A percentile compares a stretch with the other conserved stretches of the same genome.
phyloP scores from a whole-genome alignment of 345 rosid genomes.

The Barbarea vulgaris region DNA sequence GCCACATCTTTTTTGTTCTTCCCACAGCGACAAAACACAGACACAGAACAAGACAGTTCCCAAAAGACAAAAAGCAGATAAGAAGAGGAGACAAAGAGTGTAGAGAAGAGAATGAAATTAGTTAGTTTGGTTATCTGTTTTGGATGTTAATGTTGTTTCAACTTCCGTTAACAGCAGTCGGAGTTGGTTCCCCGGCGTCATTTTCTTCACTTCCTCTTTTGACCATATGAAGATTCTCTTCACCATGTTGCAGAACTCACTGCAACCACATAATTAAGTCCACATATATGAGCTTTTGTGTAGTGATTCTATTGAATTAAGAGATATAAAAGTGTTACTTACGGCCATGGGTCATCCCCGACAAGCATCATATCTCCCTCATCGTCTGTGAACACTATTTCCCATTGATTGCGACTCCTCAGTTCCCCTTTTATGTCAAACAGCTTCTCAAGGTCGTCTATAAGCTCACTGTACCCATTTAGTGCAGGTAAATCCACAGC shows the following conservation, averaged over 20 bases:
- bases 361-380: slow-evolving; percentile 97
- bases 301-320: neutral
- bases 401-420: slow-evolving; percentile 65
- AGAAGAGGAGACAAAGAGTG: neutral
- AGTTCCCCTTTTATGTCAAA: slow-evolving; percentile 79
- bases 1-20: neutral
- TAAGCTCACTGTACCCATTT: slow-evolving; percentile 71
- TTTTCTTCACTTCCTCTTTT: slow-evolving; percentile 79
- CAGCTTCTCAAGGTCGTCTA: slow-evolving; percentile 76
- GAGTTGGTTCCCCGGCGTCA: slow-evolving; percentile 58
- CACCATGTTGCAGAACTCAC: slow-evolving; percentile 96
- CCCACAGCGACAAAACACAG: slow-evolving; percentile 6
- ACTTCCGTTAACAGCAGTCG: slow-evolving; percentile 54
- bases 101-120: neutral
- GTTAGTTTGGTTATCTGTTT: slow-evolving; percentile 28
- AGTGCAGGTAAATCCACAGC: slow-evolving; percentile 74
- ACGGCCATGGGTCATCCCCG: slow-evolving; percentile 97
- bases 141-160: slow-evolving; percentile 51
- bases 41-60: slow-evolving; percentile 15
- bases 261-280: slow-evolving; percentile 34
- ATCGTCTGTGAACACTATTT: slow-evolving; percentile 83
- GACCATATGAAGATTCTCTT: slow-evolving; percentile 77
- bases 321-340: slow-evolving; percentile 44
- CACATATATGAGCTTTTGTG: neutral
- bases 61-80: slow-evolving; percentile 1